Evolutionary conservation across 805 yeast genomes (phyloP).

Genomic region (Wickerhamiella parazyma): DNA sequence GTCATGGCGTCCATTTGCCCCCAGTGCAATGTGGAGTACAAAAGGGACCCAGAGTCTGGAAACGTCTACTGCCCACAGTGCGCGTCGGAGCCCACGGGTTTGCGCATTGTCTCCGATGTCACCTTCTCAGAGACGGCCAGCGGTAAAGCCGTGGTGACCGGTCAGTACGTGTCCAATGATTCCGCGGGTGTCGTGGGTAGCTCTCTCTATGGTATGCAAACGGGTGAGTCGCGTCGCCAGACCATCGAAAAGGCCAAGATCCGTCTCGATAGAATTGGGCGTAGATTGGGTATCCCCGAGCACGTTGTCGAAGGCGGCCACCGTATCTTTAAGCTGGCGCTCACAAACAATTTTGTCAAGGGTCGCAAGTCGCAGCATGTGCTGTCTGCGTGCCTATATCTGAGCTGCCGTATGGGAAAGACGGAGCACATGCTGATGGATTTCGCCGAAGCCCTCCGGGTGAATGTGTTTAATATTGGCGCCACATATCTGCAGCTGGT

Average conservation of each 20-base stretch:
- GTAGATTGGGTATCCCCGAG: constrained; percentile 66
- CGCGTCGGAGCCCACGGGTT: neutral
- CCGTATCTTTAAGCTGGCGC: constrained; percentile 79
- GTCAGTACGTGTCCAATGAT: constrained; percentile 81
- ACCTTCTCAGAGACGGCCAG: constrained; percentile 82
- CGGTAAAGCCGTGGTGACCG: constrained; percentile 95
- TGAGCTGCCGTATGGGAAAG: constrained; percentile 82
- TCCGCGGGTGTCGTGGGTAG: constrained; percentile 59
- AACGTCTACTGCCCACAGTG: neutral
- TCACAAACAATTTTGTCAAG: constrained; percentile 81
- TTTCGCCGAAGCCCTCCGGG: constrained; percentile 78
- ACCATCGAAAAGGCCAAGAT: constrained; percentile 74
- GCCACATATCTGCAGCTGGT: constrained; percentile 91
- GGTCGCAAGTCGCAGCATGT: constrained; percentile 96
- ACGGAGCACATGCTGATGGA: constrained; percentile 95
- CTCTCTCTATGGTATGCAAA: constrained; percentile 35
- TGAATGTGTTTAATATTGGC: constrained; percentile 87
- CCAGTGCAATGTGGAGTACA: neutral
- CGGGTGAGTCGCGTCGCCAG: constrained; percentile 68
- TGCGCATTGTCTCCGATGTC: constrained; percentile 85
- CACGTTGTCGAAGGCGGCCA: constrained; percentile 74
- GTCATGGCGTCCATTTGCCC: neutral
- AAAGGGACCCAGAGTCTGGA: neutral
- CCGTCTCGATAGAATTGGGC: constrained; percentile 67
- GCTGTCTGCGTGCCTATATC: constrained; percentile 83